Evolutionary conservation across 1,284 basidiomycete species (phyloP).

Genomic region (Farysia itapuensis): DNA sequence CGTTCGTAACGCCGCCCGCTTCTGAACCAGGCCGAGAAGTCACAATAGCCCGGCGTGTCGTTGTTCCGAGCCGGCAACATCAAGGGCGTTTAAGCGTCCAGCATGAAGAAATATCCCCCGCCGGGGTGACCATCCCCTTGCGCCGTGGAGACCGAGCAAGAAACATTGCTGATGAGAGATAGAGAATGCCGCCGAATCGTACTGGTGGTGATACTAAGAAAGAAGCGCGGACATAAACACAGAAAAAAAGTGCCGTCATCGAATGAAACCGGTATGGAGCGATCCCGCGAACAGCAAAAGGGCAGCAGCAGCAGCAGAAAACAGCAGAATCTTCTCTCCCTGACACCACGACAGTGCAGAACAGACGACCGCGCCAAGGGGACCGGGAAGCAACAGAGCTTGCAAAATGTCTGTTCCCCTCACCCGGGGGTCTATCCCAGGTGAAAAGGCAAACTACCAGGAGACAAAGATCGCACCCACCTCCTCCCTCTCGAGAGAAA

Average conservation of each 20-base stretch:
- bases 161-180: too few relatives aligned
- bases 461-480: slow-evolving; percentile 1
- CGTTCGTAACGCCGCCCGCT: slow-evolving; percentile 6
- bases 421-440: not conserved
- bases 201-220: not conserved
- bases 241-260: not conserved
- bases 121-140: too few relatives aligned
- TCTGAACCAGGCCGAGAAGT: too few relatives aligned
- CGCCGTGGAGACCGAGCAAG: too few relatives aligned
- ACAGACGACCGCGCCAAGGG: too few relatives aligned
- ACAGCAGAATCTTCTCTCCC: slow-evolving; percentile 10
- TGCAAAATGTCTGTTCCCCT: slow-evolving; percentile 28
- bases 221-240: not conserved
- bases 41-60: slow-evolving; percentile 1
- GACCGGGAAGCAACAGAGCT: slow-evolving; percentile 27
- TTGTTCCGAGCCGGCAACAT: slow-evolving; percentile 8
- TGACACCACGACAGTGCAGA: too few relatives aligned
- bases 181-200: too few relatives aligned
- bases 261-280: not conserved
- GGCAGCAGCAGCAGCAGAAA: slow-evolving; percentile 4
- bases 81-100: too few relatives aligned
- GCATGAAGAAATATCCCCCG: too few relatives aligned
- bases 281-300: not conserved
- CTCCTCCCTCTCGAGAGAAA: not conserved
- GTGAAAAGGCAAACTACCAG: too few relatives aligned